Evolutionary conservation across 192 early-diverging fungal genomes (phyloP).

Genomic region (Chytriomyces sp.): DNA sequence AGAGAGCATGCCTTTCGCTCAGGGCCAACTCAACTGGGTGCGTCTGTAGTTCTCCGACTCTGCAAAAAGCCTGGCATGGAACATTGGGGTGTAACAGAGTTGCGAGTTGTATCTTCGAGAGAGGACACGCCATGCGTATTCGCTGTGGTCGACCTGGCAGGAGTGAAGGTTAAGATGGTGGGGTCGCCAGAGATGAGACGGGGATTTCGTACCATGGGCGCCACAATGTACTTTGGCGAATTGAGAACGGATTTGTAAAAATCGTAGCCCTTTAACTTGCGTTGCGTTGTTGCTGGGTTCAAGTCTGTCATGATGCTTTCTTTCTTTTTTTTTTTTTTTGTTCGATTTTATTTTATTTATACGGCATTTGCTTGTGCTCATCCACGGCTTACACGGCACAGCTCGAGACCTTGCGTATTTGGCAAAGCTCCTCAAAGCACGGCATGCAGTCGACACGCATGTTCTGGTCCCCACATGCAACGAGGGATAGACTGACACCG

Average conservation of each 20-base stretch:
- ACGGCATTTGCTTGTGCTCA: constrained; percentile 3
- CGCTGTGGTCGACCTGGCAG: constrained; percentile 78
- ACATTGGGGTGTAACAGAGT: constrained; percentile 98
- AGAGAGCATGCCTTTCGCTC: constrained; percentile 76
- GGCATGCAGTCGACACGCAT: background rate
- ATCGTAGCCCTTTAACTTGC: constrained; percentile 78
- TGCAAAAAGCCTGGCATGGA: constrained; percentile 87
- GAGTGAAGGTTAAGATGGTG: no score
- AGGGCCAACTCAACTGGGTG: constrained; percentile 69
- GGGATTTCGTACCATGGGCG: constrained; percentile 79
- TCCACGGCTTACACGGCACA: constrained; percentile 22
- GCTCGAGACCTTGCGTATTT: background rate
- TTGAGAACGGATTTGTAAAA: constrained; percentile 75
- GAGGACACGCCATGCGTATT: constrained; percentile 91
- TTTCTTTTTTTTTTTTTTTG: no score
- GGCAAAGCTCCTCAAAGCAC: background rate
- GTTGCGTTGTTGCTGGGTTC: background rate
- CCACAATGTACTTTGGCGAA: constrained; percentile 80
- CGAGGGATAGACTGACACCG: background rate
- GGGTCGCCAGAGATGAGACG: no score
- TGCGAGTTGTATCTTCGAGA: constrained; percentile 83
- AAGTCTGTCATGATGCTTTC: background rate
- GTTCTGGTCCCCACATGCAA: constrained; percentile 2
- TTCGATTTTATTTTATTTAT: no score
- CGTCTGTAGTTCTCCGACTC: constrained; percentile 61